A percentile compares a stretch with the other conserved stretches of the same genome.
Conservation (phyloP, 345 rosid genomes). For the Viola odorata region DNA sequence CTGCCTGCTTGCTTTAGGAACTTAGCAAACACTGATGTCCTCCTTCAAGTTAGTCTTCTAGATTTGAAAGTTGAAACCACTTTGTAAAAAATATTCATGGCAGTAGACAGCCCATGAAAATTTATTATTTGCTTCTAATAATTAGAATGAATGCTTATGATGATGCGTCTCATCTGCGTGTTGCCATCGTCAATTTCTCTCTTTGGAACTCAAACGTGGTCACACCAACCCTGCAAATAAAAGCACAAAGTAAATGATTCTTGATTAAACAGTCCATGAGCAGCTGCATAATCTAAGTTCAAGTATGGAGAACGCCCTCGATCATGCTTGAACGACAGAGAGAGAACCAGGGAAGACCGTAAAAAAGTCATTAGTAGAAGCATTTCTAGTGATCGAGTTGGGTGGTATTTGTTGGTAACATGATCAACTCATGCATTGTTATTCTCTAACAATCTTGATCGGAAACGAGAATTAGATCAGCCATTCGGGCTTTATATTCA, state of each 20-base stretch:
- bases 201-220: background rate
- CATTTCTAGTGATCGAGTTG: too few species aligned
- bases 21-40: background rate
- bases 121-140: too few species aligned
- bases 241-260: background rate
- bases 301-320: too few species aligned
- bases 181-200: too few species aligned
- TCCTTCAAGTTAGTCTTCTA: background rate
- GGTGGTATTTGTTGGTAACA: too few species aligned
- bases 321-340: too few species aligned
- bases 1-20: background rate
- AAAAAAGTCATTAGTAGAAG: too few species aligned
- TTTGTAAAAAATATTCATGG: background rate
- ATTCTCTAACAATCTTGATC: background rate
- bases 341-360: too few species aligned
- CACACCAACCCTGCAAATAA: background rate
- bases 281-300: too few species aligned
- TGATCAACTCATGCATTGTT: background rate
- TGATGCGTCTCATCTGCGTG: too few species aligned
- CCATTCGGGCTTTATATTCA: conserved; percentile 14
- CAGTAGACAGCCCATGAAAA: background rate
- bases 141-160: too few species aligned
- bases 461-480: conserved; percentile 8
- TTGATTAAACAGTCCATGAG: background rate
- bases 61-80: background rate